phyloP scores from a whole-genome alignment of 2,329 filamentous ascomycete species.

The Monosporascus sp. region DNA sequence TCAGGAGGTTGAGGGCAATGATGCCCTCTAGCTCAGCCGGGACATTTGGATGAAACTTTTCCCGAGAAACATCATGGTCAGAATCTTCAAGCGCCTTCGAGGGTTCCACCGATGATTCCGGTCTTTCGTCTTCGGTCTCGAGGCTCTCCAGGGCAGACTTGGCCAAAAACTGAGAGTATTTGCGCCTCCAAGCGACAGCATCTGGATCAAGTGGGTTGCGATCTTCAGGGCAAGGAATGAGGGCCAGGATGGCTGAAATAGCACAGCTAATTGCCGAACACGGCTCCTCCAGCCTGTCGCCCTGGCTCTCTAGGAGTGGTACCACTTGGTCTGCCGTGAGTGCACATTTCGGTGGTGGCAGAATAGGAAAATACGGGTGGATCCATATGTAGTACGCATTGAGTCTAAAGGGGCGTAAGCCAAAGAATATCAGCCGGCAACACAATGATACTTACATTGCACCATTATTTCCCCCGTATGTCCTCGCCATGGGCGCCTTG shows the following conservation, averaged over 20 bases:
- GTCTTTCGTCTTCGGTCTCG: constrained; percentile 42
- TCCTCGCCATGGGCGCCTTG: constrained; percentile 32
- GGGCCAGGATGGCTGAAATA: constrained; percentile 42
- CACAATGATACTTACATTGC: constrained; percentile 31
- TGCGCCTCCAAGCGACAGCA: constrained; percentile 38
- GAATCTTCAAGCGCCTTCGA: constrained; percentile 37
- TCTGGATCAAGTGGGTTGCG: constrained; percentile 29
- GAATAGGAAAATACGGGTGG: constrained; percentile 44
- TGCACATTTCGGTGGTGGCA: constrained; percentile 35
- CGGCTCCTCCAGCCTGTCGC: constrained; percentile 32
- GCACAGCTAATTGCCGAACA: constrained; percentile 40
- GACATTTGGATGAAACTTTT: constrained; percentile 38
- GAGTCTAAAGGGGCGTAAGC: constrained; percentile 25
- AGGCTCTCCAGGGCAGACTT: constrained; percentile 43
- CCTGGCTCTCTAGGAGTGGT: constrained; percentile 30
- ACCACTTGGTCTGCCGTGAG: constrained; percentile 28
- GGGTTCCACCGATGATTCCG: constrained; percentile 39
- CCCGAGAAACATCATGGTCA: constrained; percentile 25
- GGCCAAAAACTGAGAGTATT: constrained; percentile 44
- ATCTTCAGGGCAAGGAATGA: constrained; percentile 41
- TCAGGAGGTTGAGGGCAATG: constrained; percentile 42
- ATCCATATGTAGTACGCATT: constrained; percentile 49
- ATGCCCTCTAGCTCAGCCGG: constrained; percentile 43
- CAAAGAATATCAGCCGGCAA: not conserved
- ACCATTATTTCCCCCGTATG: constrained; percentile 34